Evolutionary conservation across 805 yeast species (phyloP).

Genomic region (Candida pseudofarinosa): DNA sequence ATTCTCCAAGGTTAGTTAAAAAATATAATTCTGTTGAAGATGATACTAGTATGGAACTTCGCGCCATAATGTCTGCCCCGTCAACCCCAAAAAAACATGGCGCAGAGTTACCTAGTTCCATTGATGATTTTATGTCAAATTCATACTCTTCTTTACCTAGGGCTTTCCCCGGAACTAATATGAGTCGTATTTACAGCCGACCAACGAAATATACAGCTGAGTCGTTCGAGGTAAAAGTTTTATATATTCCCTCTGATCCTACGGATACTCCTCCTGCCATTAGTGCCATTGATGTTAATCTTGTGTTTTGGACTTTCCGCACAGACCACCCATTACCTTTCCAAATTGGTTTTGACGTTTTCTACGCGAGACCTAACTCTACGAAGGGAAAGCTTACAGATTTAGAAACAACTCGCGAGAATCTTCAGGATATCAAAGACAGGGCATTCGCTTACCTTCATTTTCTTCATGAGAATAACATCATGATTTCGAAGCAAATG

Average conservation of each 20-base stretch:
- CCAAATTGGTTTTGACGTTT: conserved; percentile 37
- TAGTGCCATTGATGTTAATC: conserved; percentile 28
- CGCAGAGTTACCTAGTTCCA: conserved; percentile 4
- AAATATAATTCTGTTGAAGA: conserved; percentile 28
- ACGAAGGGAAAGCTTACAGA: conserved; percentile 20
- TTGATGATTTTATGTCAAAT: background rate
- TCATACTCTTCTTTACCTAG: background rate
- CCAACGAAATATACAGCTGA: conserved; percentile 17
- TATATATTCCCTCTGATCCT: conserved; percentile 22
- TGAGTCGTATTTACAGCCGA: conserved; percentile 30
- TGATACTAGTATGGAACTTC: conserved; percentile 4
- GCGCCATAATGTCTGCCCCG: background rate
- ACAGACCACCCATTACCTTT: conserved; percentile 40
- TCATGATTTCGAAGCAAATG: conserved; percentile 27
- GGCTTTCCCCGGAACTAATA: conserved; percentile 8
- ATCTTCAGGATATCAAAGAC: conserved; percentile 32
- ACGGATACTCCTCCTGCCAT: conserved; percentile 30
- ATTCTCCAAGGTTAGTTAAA: conserved; percentile 34
- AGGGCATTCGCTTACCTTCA: conserved; percentile 28
- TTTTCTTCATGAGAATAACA: conserved; percentile 32
- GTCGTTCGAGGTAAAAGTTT: conserved; percentile 22
- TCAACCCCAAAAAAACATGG: background rate
- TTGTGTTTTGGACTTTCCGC: conserved; percentile 38
- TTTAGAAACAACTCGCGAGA: conserved; percentile 28
- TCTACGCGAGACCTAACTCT: conserved; percentile 25